These are phyloP conservation scores for Flaveria floridana DNA, from an alignment of 140 eudicot species.

Conservation along the genomic window DNA sequence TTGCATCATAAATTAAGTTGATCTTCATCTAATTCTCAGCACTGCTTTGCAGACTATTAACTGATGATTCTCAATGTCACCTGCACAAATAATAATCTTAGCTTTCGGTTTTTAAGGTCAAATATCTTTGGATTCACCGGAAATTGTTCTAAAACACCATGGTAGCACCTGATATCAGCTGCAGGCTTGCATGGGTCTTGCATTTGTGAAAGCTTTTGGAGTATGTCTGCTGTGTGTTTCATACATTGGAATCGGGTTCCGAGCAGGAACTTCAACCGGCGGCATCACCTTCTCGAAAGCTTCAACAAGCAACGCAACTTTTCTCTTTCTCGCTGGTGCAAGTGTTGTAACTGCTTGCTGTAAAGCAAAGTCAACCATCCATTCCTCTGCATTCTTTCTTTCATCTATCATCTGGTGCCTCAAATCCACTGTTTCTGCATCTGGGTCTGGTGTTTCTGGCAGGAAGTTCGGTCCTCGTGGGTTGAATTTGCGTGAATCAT, in stretches of 20 bases:
- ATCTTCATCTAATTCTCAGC: constrained; percentile 26
- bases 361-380: constrained; percentile 90
- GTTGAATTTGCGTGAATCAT: constrained; percentile 52
- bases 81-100: constrained; percentile 26
- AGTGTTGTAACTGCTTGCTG: constrained; percentile 67
- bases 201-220: constrained; percentile 42
- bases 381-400: constrained; percentile 75
- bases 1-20: background rate
- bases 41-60: constrained; percentile 28
- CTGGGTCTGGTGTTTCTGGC: constrained; percentile 58
- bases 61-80: constrained; percentile 31
- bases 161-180: constrained; percentile 33
- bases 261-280: constrained; percentile 32
- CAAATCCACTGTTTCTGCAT: constrained; percentile 76
- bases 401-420: constrained; percentile 80
- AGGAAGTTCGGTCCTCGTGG: constrained; percentile 80
- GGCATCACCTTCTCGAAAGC: constrained; percentile 88
- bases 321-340: constrained; percentile 71
- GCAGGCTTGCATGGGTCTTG: constrained; percentile 72
- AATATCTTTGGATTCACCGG: background rate
- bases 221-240: constrained; percentile 36
- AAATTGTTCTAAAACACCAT: constrained; percentile 24
- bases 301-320: constrained; percentile 83
- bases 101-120: background rate
- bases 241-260: constrained; percentile 37